Base-by-base conservation (phyloP, 371 early-diverging fungal species). In the Entomophthora muscae region DNA sequence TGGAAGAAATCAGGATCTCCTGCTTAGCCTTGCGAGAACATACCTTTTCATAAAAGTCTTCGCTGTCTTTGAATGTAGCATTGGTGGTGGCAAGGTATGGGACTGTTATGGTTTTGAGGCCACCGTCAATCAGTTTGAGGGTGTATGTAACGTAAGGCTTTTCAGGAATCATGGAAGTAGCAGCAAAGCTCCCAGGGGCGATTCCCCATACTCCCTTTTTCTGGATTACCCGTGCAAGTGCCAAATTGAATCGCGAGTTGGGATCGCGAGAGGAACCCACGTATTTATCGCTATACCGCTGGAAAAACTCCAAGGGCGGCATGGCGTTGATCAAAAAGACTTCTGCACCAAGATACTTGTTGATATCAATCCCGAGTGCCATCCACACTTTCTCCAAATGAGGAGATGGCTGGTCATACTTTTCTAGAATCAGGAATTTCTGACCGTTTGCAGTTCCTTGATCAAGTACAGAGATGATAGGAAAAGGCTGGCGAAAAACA, bases 261-360 rank as follows among this genome's bases (percentile, higher is more conserved):
- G 42, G 22, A 51, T 61, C 61, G 7, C 61, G 31, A 26, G 61
- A 61, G 10, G 61, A 32, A n/a, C 61, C 61, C 3, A 63, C 54
- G 13, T 63, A 13, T 10, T 17, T 3, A 29, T 52, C 31, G 53
- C 51, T 51, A 53, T 53, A 63, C 53, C 24, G 21, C 12, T 52
- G 2, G 3, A 63, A 3, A 17, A 28, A 52, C 1, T 52, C 30
- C 22, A 63, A 21, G 12, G 63, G 63, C 17, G 12, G 28, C 53
- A 29, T 10, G 12, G 52, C 63, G 26, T 63, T 51, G 27, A 63
- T 63, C n/a, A 28, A 27, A n/a, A 63, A 3, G 3, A 63, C 63
- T 23, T 63, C 53, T 13, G 21, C 30, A 30, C 63, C 63, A n/a
- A 24, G 1, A 31, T 27, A 63, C 0, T 30, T 27, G 23, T 2